Evolutionary conservation across 768 basidiomycete species (phyloP).

Genomic region (Tricholoma flavovirens): DNA sequence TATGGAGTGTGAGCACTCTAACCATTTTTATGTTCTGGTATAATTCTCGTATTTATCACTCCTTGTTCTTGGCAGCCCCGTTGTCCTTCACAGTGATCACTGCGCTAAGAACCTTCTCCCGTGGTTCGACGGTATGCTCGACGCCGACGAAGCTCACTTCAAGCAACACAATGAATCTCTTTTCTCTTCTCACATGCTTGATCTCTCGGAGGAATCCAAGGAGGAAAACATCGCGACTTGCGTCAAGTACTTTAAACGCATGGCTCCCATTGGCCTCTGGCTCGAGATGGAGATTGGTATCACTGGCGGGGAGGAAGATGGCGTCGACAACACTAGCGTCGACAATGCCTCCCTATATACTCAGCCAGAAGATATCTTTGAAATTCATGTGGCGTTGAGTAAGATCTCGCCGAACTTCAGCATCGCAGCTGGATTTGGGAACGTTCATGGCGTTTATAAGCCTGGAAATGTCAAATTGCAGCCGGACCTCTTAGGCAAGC

Average conservation of each 20-base stretch:
- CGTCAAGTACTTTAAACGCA: constrained; percentile 90
- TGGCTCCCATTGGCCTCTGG: constrained; percentile 90
- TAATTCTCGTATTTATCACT: constrained; percentile 3
- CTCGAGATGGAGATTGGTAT: constrained; percentile 99
- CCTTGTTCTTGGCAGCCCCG: constrained; percentile 53
- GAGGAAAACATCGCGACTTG: constrained; percentile 94
- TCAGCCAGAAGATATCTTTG: constrained; percentile 93
- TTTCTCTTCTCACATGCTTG: constrained; percentile 98
- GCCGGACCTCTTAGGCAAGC: constrained; percentile 87
- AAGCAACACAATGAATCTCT: constrained; percentile 82
- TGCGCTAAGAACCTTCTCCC: constrained; percentile 97
- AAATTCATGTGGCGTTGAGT: constrained; percentile 81
- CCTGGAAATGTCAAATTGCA: constrained; percentile 94
- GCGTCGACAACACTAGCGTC: constrained; percentile 94
- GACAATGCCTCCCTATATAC: constrained; percentile 96
- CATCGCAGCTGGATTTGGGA: constrained; percentile 97
- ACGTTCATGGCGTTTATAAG: constrained; percentile 99
- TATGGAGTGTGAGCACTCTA: constrained; percentile 79
- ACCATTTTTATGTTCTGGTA: not conserved
- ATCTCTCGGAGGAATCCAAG: constrained; percentile 88
- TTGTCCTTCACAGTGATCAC: constrained; percentile 97
- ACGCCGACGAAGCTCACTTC: constrained; percentile 90
- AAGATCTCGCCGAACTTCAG: constrained; percentile 89
- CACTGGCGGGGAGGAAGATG: constrained; percentile 99
- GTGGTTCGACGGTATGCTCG: constrained; percentile 99